phyloP scores from a whole-genome alignment of 1,139 yeast genomes.

The Protomyces inundatus region DNA sequence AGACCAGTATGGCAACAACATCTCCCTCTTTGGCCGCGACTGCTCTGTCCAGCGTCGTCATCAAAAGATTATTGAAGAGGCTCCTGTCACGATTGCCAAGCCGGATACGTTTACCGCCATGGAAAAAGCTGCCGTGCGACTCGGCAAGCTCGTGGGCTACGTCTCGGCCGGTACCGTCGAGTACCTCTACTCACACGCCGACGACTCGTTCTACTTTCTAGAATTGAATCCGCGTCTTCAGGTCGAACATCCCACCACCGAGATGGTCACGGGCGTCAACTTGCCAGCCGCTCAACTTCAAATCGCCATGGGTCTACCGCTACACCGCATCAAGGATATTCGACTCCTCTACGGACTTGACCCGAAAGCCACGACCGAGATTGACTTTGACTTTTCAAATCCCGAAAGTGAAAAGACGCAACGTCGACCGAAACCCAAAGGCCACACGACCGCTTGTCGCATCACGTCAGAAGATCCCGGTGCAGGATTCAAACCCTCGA shows the following conservation, averaged over 20 bases:
- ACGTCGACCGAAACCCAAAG: constrained; percentile 90
- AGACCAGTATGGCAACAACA: constrained; percentile 92
- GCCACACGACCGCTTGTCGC: constrained; percentile 98
- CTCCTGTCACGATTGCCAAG: constrained; percentile 90
- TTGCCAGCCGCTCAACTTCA: constrained; percentile 97
- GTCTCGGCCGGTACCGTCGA: constrained; percentile 99
- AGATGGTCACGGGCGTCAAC: constrained; percentile 97
- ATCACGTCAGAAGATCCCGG: constrained; percentile 98
- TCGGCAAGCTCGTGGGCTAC: constrained; percentile 93
- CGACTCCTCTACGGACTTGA: constrained; percentile 91
- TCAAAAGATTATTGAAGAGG: constrained; percentile 93
- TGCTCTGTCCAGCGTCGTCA: constrained; percentile 98
- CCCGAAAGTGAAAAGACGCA: constrained; percentile 69
- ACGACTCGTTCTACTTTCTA: constrained; percentile 88
- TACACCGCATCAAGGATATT: constrained; percentile 89
- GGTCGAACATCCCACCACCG: constrained; percentile 99
- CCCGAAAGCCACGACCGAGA: constrained; percentile 83
- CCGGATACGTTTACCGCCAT: constrained; percentile 77
- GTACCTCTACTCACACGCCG: constrained; percentile 87
- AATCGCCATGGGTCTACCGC: constrained; percentile 98
- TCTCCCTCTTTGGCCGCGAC: constrained; percentile 90
- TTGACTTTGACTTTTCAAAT: constrained; percentile 81
- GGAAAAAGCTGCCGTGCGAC: constrained; percentile 96
- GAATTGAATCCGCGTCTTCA: constrained; percentile 97
- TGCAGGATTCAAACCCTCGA: constrained; percentile 97